Base-by-base conservation (phyloP, 768 basidiomycete genomes). In the Pleurotus tuber-regium region DNA sequence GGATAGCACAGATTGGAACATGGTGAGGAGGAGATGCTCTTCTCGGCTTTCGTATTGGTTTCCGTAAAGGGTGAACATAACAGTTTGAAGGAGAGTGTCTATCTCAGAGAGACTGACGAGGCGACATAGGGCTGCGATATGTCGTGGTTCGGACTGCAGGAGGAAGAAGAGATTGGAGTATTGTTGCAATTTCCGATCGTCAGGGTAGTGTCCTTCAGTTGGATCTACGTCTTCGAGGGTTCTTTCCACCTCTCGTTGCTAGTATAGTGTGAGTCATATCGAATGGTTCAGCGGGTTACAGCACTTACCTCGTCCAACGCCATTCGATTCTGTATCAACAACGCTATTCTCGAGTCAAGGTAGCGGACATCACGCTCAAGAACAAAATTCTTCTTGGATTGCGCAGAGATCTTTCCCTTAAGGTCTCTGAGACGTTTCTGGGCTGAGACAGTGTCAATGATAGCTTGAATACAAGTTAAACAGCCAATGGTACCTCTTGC, bases 371-470 rank as follows among this genome's bases (percentile, higher is more conserved):
- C 97, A 39, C 97, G 87, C 68, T 99, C 97, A 9, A 99, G 82
- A 33, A 99, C 97, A 61, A 99, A 99, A 73, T 99, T 99, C 84
- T 98, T 98, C 80, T 99, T 99, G 50, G 92, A 95, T 72, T 98
- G 97, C 0, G 93, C 89, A 11, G 97, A 98, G 54, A 99, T 99
- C 65, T 94, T 90, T 23, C 87, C 83, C 74, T 99, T 99, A 57
- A 99, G 79, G 61, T 99, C 97, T 25, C 97, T 80, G 25, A 99
- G 75, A 41, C 96, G 92, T 70, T 96, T 98, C 76, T 99, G 97
- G 43, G 97, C 97, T 93, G 65, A 38, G 43, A 51, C 55, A 49
- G 49, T 58, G 35, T 31, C 53, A 49, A 21, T 24, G 38, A 53
- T 50, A 33, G 40, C 40, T 42, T 48, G 28, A 50, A 50, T 23